phyloP scores from a whole-genome alignment of 306 rosid genomes.

The Dalbergia oliveri region DNA sequence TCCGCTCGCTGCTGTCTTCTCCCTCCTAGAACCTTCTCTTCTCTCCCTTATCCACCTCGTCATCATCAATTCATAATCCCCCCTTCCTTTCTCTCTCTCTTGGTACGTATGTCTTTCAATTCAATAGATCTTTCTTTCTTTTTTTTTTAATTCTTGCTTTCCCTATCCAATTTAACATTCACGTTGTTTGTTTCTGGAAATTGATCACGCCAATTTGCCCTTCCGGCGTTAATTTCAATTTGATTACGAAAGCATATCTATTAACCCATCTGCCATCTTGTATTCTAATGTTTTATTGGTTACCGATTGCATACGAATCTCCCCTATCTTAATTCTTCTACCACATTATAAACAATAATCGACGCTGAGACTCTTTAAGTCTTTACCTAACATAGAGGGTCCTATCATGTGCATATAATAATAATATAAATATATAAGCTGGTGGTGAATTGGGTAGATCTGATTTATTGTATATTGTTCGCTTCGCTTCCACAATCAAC shows the following conservation, averaged over 20 bases:
- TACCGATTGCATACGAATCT: background rate
- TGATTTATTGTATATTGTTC: background rate
- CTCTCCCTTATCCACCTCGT: background rate
- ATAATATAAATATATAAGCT: background rate
- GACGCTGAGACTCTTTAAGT: too few relatives aligned
- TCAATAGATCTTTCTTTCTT: background rate
- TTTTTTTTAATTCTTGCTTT: background rate
- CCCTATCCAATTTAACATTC: background rate
- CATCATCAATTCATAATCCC: background rate
- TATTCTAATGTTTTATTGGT: background rate
- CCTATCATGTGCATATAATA: too few relatives aligned
- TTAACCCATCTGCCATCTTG: background rate
- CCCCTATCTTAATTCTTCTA: background rate
- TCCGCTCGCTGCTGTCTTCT: background rate
- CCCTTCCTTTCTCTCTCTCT: background rate
- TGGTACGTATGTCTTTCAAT: background rate
- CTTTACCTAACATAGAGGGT: background rate
- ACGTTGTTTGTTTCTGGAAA: background rate
- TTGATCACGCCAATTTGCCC: background rate
- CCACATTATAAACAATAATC: background rate
- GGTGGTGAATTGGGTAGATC: slow-evolving; percentile 10
- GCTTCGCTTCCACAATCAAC: background rate
- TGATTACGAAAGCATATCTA: too few relatives aligned
- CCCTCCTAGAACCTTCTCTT: background rate
- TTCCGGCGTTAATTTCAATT: too few relatives aligned